These are phyloP conservation scores for Musa acuminata DNA, from an alignment of 176 grass and related monocot genomes.

Conservation along the genomic window DNA sequence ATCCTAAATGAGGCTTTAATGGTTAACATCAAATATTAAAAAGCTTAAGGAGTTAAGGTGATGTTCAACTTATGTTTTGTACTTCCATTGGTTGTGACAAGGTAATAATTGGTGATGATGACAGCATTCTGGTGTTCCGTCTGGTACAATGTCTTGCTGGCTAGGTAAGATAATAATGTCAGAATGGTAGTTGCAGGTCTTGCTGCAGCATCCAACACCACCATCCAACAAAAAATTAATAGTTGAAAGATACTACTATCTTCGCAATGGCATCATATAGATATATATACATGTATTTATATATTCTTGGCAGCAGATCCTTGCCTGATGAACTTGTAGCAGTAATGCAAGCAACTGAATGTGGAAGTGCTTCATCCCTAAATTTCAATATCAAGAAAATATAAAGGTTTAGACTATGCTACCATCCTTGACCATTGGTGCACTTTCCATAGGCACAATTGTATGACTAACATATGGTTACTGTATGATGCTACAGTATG, in stretches of 20 bases:
- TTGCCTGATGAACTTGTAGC: too few relatives aligned
- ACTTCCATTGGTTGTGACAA: too few relatives aligned
- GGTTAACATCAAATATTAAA: neutral
- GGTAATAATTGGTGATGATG: neutral
- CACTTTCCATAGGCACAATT: too few relatives aligned
- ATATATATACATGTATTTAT: too few relatives aligned
- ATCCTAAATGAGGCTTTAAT: neutral
- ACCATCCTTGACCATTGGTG: too few relatives aligned
- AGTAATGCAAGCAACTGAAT: too few relatives aligned
- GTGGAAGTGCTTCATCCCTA: too few relatives aligned
- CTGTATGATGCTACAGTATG: too few relatives aligned
- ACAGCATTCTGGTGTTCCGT: neutral
- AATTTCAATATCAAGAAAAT: too few relatives aligned
- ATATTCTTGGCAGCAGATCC: too few relatives aligned
- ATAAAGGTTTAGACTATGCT: too few relatives aligned
- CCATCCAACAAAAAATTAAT: neutral
- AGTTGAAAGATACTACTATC: neutral
- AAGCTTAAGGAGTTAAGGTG: neutral
- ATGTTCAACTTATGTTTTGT: too few relatives aligned
- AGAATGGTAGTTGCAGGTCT: neutral
- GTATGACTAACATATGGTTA: neutral
- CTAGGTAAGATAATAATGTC: neutral
- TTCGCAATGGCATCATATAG: neutral
- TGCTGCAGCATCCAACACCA: neutral
- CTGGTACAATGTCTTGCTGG: neutral